Evolutionary conservation across 108 stramenopile genomes (phyloP).

Genomic region (Asterionellopsis glacialis): DNA sequence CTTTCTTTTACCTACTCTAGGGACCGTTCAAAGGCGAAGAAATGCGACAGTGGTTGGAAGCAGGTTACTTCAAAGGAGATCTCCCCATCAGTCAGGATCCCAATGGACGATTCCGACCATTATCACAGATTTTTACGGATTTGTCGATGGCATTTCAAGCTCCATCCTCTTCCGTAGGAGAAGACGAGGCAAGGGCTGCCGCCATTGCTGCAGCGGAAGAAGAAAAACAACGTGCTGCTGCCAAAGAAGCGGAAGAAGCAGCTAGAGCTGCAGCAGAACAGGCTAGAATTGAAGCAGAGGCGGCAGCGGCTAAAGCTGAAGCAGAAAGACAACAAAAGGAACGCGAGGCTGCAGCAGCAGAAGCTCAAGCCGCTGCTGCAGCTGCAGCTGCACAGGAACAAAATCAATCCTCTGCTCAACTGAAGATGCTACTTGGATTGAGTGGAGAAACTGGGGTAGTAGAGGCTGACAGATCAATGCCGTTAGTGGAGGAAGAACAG

Average conservation of each 20-base stretch:
- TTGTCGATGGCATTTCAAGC: conserved; percentile 52
- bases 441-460: conserved; percentile 21
- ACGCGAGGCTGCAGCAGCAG: conserved; percentile 15
- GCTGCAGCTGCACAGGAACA: conserved; percentile 17
- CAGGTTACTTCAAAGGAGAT: conserved; percentile 95
- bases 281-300: conserved; percentile 20
- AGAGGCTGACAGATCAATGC: conserved; percentile 8
- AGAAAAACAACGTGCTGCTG: conserved; percentile 10
- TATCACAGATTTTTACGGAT: conserved; percentile 72
- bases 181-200: conserved; percentile 18
- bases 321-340: conserved; percentile 1
- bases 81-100: conserved; percentile 79
- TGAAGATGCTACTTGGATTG: conserved; percentile 89
- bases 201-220: conserved; percentile 23
- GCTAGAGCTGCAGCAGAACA: conserved; percentile 6
- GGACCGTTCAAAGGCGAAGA: conserved; percentile 93
- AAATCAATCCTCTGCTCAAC: conserved; percentile 62
- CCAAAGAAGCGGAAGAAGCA: not conserved
- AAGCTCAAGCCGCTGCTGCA: conserved; percentile 13
- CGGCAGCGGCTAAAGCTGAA: conserved; percentile 28
- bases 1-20: conserved; percentile 17
- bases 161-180: conserved; percentile 2
- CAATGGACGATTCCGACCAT: conserved; percentile 67
- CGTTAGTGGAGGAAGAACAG: conserved; percentile 7
- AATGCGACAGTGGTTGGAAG: conserved; percentile 97